Percentiles rank a stretch among this genome's conserved stretches.
Evolutionary conservation across 2,329 filamentous ascomycete genomes (phyloP).

Genomic region (Talaromyces atroroseus): DNA sequence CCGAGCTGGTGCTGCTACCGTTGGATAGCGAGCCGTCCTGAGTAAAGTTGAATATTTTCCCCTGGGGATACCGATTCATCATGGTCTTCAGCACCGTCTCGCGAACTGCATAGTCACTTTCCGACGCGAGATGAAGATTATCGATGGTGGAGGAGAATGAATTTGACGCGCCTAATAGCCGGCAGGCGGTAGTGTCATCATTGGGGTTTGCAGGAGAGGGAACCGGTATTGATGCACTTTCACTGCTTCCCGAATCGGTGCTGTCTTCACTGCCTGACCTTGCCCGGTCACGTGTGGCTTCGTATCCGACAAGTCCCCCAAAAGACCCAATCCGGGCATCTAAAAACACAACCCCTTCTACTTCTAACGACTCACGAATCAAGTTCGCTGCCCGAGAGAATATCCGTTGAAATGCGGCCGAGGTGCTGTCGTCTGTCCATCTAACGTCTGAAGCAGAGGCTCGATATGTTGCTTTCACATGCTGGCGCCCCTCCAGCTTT

Average conservation of each 20-base stretch:
- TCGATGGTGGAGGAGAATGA: neutral
- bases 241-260: no score
- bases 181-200: neutral
- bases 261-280: neutral
- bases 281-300: neutral
- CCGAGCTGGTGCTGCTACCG: no score
- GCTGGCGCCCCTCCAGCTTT: no score
- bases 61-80: constrained; percentile 22
- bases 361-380: constrained; percentile 38
- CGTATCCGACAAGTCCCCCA: constrained; percentile 15
- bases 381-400: constrained; percentile 44
- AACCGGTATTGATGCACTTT: no score
- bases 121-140: neutral
- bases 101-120: constrained; percentile 12
- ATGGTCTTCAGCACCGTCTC: constrained; percentile 19
- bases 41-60: constrained; percentile 24
- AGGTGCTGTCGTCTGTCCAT: constrained; percentile 9
- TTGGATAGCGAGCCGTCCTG: constrained; percentile 21
- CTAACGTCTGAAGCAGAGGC: neutral
- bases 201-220: no score
- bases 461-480: neutral
- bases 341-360: constrained; percentile 35
- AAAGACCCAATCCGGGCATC: constrained; percentile 18
- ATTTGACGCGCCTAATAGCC: neutral
- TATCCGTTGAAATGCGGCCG: constrained; percentile 18